Conservation (phyloP, 2,329 filamentous ascomycete genomes). For the Colletotrichum tropicale region DNA sequence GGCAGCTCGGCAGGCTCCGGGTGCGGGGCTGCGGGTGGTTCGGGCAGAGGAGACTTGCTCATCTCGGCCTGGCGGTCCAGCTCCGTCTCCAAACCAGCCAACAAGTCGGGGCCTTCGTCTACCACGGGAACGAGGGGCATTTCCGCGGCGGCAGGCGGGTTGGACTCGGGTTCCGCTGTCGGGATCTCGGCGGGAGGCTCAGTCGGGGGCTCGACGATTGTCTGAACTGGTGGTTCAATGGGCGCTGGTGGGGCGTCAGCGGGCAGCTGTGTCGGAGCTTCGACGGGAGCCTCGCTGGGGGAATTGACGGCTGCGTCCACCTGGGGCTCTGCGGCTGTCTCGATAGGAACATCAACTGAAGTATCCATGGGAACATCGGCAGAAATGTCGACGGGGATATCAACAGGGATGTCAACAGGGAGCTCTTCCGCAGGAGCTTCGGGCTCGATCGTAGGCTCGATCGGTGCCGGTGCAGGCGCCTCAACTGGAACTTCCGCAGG, state of each 20-base stretch:
- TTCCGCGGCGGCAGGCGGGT: background rate
- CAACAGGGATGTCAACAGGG: background rate
- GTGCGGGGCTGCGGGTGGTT: slow-evolving; percentile 8
- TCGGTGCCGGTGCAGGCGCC: background rate
- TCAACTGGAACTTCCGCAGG: background rate
- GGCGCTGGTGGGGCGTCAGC: background rate
- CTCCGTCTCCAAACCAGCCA: slow-evolving; percentile 20
- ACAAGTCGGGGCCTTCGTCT: slow-evolving; percentile 20
- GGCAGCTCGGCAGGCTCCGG: slow-evolving; percentile 11
- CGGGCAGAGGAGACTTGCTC: slow-evolving; percentile 2
- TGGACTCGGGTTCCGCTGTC: background rate
- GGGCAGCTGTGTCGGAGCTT: background rate
- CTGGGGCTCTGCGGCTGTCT: background rate
- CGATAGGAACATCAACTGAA: background rate
- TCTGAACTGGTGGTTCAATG: background rate
- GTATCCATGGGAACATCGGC: background rate
- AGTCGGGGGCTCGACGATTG: background rate
- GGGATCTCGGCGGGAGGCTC: background rate
- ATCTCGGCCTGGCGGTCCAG: slow-evolving; percentile 15
- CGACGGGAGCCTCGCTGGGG: background rate
- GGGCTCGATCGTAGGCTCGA: background rate
- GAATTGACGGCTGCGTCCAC: background rate
- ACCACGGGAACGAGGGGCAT: background rate
- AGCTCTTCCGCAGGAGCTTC: background rate
- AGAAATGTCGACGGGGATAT: background rate